Percentiles rank a stretch among this genome's conserved stretches.
phyloP scores from a whole-genome alignment of 768 basidiomycete genomes.

The Russula foetens region DNA sequence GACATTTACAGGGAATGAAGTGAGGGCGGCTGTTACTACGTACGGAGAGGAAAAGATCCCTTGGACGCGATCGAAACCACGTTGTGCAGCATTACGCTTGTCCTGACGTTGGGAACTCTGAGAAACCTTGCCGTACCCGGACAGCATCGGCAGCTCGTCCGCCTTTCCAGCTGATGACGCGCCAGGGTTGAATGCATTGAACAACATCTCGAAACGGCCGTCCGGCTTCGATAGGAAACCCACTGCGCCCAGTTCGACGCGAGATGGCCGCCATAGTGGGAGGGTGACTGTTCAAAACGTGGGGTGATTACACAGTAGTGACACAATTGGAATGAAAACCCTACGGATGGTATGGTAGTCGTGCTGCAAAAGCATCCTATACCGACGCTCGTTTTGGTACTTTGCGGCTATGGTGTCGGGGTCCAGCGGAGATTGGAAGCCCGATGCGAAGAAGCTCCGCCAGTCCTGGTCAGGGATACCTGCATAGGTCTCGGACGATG shows the following conservation, averaged over 20 bases:
- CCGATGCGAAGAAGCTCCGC: constrained; percentile 13
- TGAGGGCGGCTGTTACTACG: constrained; percentile 4
- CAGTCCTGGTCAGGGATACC: background rate
- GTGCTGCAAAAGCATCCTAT: constrained; percentile 58
- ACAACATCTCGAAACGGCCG: constrained; percentile 65
- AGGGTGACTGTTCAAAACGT: constrained; percentile 25
- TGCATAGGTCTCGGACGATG: constrained; percentile 2
- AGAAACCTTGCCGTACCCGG: constrained; percentile 54
- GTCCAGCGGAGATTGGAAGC: constrained; percentile 35
- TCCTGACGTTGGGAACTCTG: constrained; percentile 44
- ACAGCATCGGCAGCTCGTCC: constrained; percentile 46
- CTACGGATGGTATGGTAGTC: constrained; percentile 60
- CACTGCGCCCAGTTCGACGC: constrained; percentile 58
- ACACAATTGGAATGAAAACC: constrained; percentile 21
- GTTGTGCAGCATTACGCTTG: constrained; percentile 50
- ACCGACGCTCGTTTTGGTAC: constrained; percentile 53
- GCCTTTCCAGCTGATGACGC: constrained; percentile 37
- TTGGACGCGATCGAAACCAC: constrained; percentile 48
- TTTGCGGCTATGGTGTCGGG: constrained; percentile 33
- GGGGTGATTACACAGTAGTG: background rate
- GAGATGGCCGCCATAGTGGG: constrained; percentile 64
- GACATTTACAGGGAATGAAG: background rate
- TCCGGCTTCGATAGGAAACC: constrained; percentile 62
- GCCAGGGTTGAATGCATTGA: constrained; percentile 55
- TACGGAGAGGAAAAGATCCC: constrained; percentile 31